A percentile compares a stretch with the other conserved stretches of the same genome.
phyloP scores from a whole-genome alignment of 129 eudicot genomes.

The Tanacetum coccineum region DNA sequence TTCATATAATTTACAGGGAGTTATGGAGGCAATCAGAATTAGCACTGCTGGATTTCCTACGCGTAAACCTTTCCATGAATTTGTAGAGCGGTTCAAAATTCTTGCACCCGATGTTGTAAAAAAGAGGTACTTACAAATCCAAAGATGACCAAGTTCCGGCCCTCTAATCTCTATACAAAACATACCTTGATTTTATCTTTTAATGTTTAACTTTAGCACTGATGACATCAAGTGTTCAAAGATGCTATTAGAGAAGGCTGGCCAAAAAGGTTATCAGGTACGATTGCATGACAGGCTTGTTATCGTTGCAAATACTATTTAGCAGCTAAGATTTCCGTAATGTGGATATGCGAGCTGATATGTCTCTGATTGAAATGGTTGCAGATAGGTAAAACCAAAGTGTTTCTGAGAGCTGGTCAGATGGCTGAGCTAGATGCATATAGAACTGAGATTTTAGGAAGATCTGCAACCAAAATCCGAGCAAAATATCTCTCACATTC shows the following conservation, averaged over 20 bases:
- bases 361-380: conserved; percentile 14
- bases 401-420: conserved; percentile 93
- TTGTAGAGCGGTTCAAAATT: conserved; percentile 56
- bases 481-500: conserved; percentile 45
- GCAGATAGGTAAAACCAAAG: conserved; percentile 85
- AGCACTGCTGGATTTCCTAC: conserved; percentile 98
- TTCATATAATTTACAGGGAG: conserved; percentile 56
- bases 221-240: conserved; percentile 53
- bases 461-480: conserved; percentile 66
- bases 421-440: conserved; percentile 87
- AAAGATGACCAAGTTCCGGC: not conserved
- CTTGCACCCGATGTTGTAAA: conserved; percentile 61
- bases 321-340: conserved; percentile 16
- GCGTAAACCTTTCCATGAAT: conserved; percentile 66
- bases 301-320: not conserved
- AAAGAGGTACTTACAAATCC: conserved; percentile 41
- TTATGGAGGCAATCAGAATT: conserved; percentile 95
- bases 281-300: not conserved
- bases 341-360: not conserved
- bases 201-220: conserved; percentile 26
- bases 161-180: not conserved
- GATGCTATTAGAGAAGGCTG: conserved; percentile 50
- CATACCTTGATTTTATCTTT: conserved; percentile 15
- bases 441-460: conserved; percentile 65
- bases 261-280: conserved; percentile 83